Base-by-base conservation (phyloP, 768 basidiomycete species). In the Cubamyces lactineus region DNA sequence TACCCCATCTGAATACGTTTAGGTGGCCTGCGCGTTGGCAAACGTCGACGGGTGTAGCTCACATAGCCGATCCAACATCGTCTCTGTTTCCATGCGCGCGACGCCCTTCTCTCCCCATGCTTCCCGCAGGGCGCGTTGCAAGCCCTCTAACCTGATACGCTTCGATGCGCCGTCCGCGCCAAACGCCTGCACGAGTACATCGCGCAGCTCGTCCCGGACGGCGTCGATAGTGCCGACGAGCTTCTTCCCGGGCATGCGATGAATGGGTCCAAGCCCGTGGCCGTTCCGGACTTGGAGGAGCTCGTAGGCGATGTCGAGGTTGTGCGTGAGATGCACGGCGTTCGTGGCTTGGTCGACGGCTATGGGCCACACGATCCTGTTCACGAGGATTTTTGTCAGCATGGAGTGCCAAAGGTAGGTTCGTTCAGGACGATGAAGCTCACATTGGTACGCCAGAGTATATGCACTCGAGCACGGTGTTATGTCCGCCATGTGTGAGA, bases 361-460 rank as follows among this genome's bases (percentile, higher is more conserved):
- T 26, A 69, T 67, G 3, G 68, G 71, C 68, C 68, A 72, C 23
- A 67, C 60, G n/a, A 72, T 72, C 66, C 71, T 72, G 38, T 48
- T 19, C 8, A 16, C 41, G 42, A 39, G 13, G 28, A 7, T 28
- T 28, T n/a, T n/a, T n/a, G n/a, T n/a, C n/a, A n/a, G n/a, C 19
- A 17, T 3, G 12, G 19, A 21, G 5, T 8, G 23, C 12, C 17
- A 26, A 3, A 23, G n/a, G 13, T 3, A 48, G 9, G 45, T 48
- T 11, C 15, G 47, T 23, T 12, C 26, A 21, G 16, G 21, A 19
- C 11, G 5, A 11, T 13, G 17, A 21, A 1, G 41, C 61, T n/a
- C 46, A 67, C 68, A 70, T 64, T 2, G 67, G 69, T 5, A 70
- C 52, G 2, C 66, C 67, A 9, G 51, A 48, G 15, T 39, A 40